Evolutionary conservation across 768 basidiomycete species (phyloP).

Genomic region (Bullera alba): DNA sequence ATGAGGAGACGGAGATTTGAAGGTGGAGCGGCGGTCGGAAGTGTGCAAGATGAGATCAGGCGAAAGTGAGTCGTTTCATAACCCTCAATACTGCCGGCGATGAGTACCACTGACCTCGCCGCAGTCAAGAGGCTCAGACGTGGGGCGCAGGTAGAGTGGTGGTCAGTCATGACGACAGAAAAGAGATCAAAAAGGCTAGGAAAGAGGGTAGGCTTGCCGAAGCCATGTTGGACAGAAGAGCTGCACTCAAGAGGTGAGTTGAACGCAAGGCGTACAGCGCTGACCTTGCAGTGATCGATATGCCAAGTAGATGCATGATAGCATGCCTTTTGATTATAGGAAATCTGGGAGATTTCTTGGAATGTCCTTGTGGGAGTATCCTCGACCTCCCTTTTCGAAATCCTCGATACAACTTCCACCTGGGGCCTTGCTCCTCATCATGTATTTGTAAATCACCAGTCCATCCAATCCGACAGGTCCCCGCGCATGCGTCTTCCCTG

Average conservation of each 20-base stretch:
- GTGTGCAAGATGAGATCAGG: conserved; percentile 40
- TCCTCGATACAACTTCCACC: conserved; percentile 80
- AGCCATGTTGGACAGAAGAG: conserved; percentile 44
- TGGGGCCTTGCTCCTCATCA: conserved; percentile 66
- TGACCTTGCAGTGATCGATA: conserved; percentile 32
- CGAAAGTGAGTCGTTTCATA: conserved; percentile 40
- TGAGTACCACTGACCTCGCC: no score
- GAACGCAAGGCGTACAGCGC: not conserved
- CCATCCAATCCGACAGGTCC: conserved; percentile 94
- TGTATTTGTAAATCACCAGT: conserved; percentile 92
- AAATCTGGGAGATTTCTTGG: conserved; percentile 22
- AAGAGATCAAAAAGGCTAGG: conserved; percentile 40
- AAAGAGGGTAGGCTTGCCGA: conserved; percentile 44
- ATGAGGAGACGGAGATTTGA: conserved; percentile 18
- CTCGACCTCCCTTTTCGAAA: conserved; percentile 64
- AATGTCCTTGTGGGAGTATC: conserved; percentile 51
- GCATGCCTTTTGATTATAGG: conserved; percentile 2
- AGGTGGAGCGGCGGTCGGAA: conserved; percentile 28
- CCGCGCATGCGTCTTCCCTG: conserved; percentile 89
- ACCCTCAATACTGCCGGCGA: not conserved
- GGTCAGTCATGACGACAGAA: conserved; percentile 36
- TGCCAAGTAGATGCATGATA: no score
- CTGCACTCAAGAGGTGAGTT: conserved; percentile 42
- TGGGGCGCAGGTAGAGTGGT: conserved; percentile 39
- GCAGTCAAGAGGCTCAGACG: conserved; percentile 37